phyloP scores from a whole-genome alignment of 2,329 filamentous ascomycete species.

The Fusarium luffae region DNA sequence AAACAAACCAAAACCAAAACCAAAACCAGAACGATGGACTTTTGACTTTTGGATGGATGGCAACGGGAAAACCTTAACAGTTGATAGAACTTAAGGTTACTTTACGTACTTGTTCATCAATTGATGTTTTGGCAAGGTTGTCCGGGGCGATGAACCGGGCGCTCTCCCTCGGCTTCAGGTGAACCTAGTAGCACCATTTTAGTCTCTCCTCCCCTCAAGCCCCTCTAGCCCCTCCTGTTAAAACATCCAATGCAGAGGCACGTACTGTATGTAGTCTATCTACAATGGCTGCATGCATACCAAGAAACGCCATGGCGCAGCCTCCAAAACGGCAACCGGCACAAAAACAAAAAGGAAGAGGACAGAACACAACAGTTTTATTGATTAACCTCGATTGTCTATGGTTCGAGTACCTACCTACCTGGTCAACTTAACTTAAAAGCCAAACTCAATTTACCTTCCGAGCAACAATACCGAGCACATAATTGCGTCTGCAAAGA shows the following conservation, averaged over 20 bases:
- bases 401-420: too few species aligned
- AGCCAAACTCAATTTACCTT: conserved; percentile 13
- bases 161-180: neutral
- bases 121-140: conserved; percentile 10
- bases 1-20: conserved; percentile 43
- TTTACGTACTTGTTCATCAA: neutral
- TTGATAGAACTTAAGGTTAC: neutral
- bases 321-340: conserved; percentile 28
- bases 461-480: conserved; percentile 17
- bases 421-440: neutral
- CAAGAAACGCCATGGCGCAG: conserved; percentile 21
- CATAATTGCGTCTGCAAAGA: neutral
- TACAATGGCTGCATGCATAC: conserved; percentile 8
- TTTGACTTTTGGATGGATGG: neutral
- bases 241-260: conserved; percentile 8
- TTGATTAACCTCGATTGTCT: neutral
- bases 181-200: conserved; percentile 6
- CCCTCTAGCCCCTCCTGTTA: conserved; percentile 3
- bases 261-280: neutral
- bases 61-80: conserved; percentile 9
- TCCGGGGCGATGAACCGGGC: conserved; percentile 21
- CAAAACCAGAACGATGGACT: neutral
- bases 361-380: neutral
- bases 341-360: conserved; percentile 5
- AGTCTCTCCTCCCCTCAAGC: neutral